These are phyloP conservation scores for Thinopyrum elongatum DNA, from an alignment of 176 grass and related monocot species.

Conservation along the genomic window DNA sequence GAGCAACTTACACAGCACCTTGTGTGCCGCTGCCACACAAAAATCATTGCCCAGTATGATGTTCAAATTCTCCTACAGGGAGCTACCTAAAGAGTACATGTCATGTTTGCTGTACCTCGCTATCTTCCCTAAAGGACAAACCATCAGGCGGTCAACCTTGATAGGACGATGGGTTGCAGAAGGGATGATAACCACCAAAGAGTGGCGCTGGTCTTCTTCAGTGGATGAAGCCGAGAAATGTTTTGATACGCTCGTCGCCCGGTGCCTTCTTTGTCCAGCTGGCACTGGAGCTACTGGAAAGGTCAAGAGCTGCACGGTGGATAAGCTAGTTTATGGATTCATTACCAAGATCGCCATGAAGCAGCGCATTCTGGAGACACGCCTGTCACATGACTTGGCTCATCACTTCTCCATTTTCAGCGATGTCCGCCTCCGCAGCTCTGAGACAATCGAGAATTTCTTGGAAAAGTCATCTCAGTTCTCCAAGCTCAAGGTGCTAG, in stretches of 20 bases:
- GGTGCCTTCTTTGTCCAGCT: background rate
- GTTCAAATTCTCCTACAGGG: no score
- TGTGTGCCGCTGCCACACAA: no score
- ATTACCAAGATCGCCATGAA: background rate
- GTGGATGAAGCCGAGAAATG: background rate
- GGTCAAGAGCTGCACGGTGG: background rate
- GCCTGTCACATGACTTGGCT: conserved; percentile 11
- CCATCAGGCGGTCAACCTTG: background rate
- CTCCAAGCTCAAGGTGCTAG: conserved; percentile 11
- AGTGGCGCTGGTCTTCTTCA: background rate
- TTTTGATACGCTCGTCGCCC: background rate
- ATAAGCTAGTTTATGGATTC: background rate
- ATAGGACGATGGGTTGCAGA: background rate
- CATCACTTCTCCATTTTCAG: conserved; percentile 22
- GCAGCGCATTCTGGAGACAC: background rate
- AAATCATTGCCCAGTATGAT: no score
- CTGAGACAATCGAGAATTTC: background rate
- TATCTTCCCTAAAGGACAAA: background rate
- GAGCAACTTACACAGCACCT: background rate
- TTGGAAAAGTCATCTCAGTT: background rate
- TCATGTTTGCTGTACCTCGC: no score
- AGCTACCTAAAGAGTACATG: no score
- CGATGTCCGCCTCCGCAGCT: background rate
- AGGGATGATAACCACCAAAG: background rate
- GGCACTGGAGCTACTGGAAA: background rate